Base-by-base conservation (phyloP, 169 alveolate genomes). In the Plasmodium yoelii region DNA sequence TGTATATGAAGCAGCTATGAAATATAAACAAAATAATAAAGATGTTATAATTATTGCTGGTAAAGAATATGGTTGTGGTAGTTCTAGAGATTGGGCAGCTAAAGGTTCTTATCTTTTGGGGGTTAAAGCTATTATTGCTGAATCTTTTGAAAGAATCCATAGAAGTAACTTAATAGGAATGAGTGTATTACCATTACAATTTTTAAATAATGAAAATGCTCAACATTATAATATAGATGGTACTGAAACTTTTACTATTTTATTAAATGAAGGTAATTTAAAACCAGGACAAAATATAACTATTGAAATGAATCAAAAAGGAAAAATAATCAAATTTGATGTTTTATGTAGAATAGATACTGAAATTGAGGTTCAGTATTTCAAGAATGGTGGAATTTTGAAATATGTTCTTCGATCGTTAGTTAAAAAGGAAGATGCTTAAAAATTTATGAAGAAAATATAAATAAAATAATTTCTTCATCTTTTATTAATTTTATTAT, bases 51-150 rank as follows among this genome's bases (percentile, higher is more conserved):
- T 95, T 18, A 88, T 96, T 10, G 98, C 99, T 63, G 99, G 99
- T 5, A 93, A 96, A 92, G 99, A 98, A 84, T 98, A 98, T 82
- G 99, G 99, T 22, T 91, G 97, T 63, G 99, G 99, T 34, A 94
- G 98, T 82, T 96, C 99, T 26, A 95, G 99, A 69, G 99, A 98
- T 94, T 98, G 99, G 99, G 99, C 99, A 19, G 99, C 99, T 26
- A 97, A 98, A 95, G 99, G 99, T 22, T 98, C 99, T 9, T 94
- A 93, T 67, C 95, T 97, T 46, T 93, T 95, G 82, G 99, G 99
- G 24, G 98, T 97, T 28, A 96, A 95, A 84, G 98, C 98, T 46
- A 98, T 98, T 53, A 88, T 98, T 55, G 99, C 99, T 5, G 96
- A 97, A 93, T 92, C 97, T 67, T 98, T 89, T 92, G 99, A 98